Evolutionary conservation across 768 basidiomycete species (phyloP).

Genomic region (Hericium alpestre): DNA sequence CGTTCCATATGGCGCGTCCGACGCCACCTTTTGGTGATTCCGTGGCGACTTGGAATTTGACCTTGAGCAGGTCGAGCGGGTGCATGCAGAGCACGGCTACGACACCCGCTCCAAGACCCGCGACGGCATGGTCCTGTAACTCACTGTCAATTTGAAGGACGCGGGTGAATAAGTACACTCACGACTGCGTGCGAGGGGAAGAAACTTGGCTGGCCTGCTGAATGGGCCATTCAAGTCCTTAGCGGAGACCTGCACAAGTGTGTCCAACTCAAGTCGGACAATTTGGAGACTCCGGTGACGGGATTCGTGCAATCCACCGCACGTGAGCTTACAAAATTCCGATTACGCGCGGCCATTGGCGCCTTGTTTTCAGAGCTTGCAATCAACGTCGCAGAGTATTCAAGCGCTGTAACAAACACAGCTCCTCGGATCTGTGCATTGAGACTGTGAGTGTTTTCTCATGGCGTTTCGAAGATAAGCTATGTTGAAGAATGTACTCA

Average conservation of each 20-base stretch:
- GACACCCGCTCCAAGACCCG: slow-evolving; percentile 87
- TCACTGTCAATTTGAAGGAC: not conserved
- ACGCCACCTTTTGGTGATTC: slow-evolving; percentile 46
- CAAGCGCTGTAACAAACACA: no score
- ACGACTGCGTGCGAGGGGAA: slow-evolving; percentile 22
- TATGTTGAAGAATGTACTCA: not conserved
- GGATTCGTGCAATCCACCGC: no score
- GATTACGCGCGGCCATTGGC: no score
- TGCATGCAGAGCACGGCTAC: slow-evolving; percentile 93
- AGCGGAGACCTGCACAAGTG: not conserved
- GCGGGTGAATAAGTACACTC: not conserved
- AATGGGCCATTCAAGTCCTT: not conserved
- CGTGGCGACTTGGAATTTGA: slow-evolving; percentile 85
- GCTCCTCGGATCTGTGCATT: no score
- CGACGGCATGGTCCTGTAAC: slow-evolving; percentile 83
- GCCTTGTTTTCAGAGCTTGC: no score
- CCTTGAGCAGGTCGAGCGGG: slow-evolving; percentile 90
- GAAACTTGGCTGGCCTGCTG: slow-evolving; percentile 12
- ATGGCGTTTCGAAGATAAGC: not conserved
- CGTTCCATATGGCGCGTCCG: slow-evolving; percentile 66
- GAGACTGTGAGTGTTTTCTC: no score
- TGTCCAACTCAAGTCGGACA: not conserved
- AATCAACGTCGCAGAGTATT: no score
- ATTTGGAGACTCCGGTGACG: not conserved
- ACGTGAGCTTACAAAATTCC: no score